Evolutionary conservation across 139 green algal species (phyloP), one percentile per base, ranked within the genome.

Genomic region (Micromonas pusilla): DNA sequence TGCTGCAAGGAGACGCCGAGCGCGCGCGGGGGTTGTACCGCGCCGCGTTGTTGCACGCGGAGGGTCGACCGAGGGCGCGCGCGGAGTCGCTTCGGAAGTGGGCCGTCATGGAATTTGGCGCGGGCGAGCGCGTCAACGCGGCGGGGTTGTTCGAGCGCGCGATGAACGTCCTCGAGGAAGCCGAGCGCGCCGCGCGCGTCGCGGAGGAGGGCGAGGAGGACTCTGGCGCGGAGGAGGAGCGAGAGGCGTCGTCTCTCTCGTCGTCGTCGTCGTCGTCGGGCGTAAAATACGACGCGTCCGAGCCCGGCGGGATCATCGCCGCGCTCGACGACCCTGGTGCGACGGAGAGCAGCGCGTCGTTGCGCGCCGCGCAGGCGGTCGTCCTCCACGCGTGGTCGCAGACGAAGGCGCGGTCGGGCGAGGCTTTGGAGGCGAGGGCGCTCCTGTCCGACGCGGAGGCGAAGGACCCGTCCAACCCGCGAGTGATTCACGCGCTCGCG

Each of bases 81-180:
- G 72, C 52, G 25, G 57, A 45, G 31, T 53, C 4, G 4, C 53
- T 78, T 16, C 52, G 57, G n/a, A 78, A 70, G n/a, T 78, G 72
- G 72, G 72, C 19, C 26, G 52, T 68, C 2, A 78, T 78, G 72
- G 72, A 78, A 75, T 36, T 63, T 39, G 68, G 26, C 2, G 31
- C 68, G 2, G 33, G 21, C 5, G 53, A 78, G 31, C 20, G 20
- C 19, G 52, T 13, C 26, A 28, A 78, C 30, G 62, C 13, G 25
- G 30, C 6, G 1, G 31, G 3, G 0, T 30, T 70, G 1, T 70
- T 68, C 72, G 33, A 60, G 72, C 52, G 72, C 23, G 31, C 31
- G 5, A 26, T 68, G 1, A 26, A 62, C 28, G 72, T 70, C 39
- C 32, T 70, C 32, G 23, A 36, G 25, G 72, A 68, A 4, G 70